Percentiles rank a stretch among this genome's conserved stretches.
These are phyloP conservation scores for Penicillium sp. DNA, from an alignment of 2,329 filamentous ascomycete genomes.

Conservation along the genomic window DNA sequence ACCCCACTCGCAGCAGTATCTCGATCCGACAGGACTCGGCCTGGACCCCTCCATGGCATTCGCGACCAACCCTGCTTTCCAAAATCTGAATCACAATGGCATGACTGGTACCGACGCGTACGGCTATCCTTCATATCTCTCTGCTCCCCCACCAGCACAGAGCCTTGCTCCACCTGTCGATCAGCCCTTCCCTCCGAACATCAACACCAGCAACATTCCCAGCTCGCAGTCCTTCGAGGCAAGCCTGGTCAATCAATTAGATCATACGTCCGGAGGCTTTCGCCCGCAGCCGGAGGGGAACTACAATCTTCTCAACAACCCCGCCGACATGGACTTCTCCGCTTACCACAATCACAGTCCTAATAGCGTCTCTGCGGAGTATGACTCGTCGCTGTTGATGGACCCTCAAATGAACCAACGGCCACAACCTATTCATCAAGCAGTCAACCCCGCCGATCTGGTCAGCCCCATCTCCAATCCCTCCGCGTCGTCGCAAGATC, in stretches of 20 bases:
- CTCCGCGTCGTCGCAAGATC: slow-evolving; percentile 56
- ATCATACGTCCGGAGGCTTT: slow-evolving; percentile 30
- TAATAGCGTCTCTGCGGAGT: slow-evolving; percentile 33
- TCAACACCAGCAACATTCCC: slow-evolving; percentile 29
- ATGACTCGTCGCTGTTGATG: slow-evolving; percentile 40
- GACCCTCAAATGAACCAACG: slow-evolving; percentile 42
- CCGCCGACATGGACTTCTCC: slow-evolving; percentile 40
- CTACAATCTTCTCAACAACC: slow-evolving; percentile 40
- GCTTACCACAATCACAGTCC: slow-evolving; percentile 38
- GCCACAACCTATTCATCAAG: slow-evolving; percentile 39
- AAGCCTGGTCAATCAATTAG: slow-evolving; percentile 36
- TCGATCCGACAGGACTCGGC: slow-evolving; percentile 34
- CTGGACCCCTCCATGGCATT: slow-evolving; percentile 39
- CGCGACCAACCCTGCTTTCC: slow-evolving; percentile 36
- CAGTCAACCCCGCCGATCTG: slow-evolving; percentile 49
- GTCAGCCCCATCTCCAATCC: slow-evolving; percentile 49
- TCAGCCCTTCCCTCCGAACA: slow-evolving; percentile 31
- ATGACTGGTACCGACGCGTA: slow-evolving; percentile 36
- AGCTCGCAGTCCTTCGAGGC: slow-evolving; percentile 41
- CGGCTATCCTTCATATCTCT: slow-evolving; percentile 38
- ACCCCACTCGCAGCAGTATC: slow-evolving; percentile 41
- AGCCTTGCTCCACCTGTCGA: slow-evolving; percentile 30
- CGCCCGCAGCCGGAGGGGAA: slow-evolving; percentile 35
- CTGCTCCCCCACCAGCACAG: slow-evolving; percentile 31
- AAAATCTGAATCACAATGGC: slow-evolving; percentile 25